These are phyloP conservation scores for Pythium rhizo-oryzae DNA, from an alignment of 352 stramenopile species.

Conservation along the genomic window DNA sequence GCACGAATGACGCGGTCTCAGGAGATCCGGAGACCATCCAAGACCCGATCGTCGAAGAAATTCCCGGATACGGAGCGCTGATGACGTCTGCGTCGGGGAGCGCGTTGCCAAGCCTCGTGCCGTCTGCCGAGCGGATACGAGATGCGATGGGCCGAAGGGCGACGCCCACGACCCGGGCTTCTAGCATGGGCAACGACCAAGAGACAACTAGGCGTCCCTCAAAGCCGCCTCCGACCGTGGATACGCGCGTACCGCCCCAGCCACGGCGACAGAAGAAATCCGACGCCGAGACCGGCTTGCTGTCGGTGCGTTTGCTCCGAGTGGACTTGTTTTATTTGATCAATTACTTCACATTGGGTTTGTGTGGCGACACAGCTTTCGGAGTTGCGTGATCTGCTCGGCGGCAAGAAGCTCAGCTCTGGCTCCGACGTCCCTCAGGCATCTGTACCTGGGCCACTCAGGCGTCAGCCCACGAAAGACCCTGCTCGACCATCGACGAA, in stretches of 20 bases:
- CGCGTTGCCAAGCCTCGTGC: constrained; percentile 14
- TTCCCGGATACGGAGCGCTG: constrained; percentile 42
- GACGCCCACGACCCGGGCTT: not conserved
- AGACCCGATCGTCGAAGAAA: constrained; percentile 26
- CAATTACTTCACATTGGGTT: not conserved
- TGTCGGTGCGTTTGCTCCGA: constrained; percentile 35
- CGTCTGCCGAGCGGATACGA: constrained; percentile 30
- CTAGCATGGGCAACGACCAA: constrained; percentile 4
- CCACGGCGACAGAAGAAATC: constrained; percentile 7
- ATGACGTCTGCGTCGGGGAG: constrained; percentile 5
- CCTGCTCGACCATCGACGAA: constrained; percentile 18
- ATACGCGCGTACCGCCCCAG: not conserved
- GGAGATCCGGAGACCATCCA: not conserved
- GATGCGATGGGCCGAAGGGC: constrained; percentile 16
- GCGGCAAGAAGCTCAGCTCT: constrained; percentile 32
- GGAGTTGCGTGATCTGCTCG: constrained; percentile 50
- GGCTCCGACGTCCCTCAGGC: not conserved
- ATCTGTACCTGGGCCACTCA: not conserved
- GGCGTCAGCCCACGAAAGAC: not conserved
- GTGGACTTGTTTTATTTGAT: constrained; percentile 21
- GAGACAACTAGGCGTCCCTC: not conserved
- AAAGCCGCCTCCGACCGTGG: not conserved
- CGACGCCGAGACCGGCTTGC: constrained; percentile 38
- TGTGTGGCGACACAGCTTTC: constrained; percentile 32
- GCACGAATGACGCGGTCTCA: not conserved